These are phyloP conservation scores for Alnus rubra DNA, from an alignment of 306 rosid species.

Conservation along the genomic window DNA sequence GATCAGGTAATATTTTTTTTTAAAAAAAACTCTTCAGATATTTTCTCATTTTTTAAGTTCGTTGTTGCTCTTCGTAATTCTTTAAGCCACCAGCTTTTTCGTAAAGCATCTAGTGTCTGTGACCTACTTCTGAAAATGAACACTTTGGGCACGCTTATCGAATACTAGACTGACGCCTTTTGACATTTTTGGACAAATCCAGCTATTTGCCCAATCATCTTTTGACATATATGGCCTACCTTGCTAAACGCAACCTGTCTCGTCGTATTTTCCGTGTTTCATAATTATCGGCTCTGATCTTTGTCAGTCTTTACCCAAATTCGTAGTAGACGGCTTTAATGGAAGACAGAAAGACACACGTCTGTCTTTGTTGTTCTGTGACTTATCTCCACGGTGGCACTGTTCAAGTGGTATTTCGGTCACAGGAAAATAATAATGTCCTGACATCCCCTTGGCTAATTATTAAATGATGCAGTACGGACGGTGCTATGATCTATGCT, in stretches of 20 bases:
- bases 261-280: neutral
- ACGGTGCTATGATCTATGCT: too few relatives aligned
- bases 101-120: too few relatives aligned
- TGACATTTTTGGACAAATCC: too few relatives aligned
- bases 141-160: too few relatives aligned
- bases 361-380: neutral
- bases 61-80: too few relatives aligned
- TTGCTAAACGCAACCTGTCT: neutral
- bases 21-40: neutral
- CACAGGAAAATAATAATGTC: neutral
- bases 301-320: neutral
- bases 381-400: neutral
- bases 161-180: too few relatives aligned
- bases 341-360: neutral
- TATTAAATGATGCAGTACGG: too few relatives aligned
- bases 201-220: neutral
- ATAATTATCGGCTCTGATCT: neutral
- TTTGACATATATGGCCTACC: neutral
- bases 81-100: too few relatives aligned
- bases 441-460: too few relatives aligned
- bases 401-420: too few relatives aligned
- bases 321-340: neutral
- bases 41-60: neutral
- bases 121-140: too few relatives aligned
- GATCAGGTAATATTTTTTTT: slow-evolving; percentile 47